phyloP scores from a whole-genome alignment of 2,329 filamentous ascomycete genomes.

The Calonectria pseudoturangicola region DNA sequence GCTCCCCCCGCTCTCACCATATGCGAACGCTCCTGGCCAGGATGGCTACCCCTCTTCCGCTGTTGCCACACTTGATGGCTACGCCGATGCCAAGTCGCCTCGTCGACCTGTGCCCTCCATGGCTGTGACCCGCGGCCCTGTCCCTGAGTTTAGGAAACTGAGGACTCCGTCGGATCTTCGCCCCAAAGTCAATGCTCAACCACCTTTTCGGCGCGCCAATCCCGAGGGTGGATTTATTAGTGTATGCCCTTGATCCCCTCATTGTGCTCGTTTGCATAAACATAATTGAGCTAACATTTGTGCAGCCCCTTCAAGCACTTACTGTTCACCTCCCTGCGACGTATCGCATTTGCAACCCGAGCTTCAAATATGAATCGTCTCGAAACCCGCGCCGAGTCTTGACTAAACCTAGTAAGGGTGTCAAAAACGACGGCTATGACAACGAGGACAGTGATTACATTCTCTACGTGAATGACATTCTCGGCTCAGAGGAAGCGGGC shows the following conservation, averaged over 20 bases:
- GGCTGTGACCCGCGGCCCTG: slow-evolving; percentile 76
- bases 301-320: slow-evolving; percentile 92
- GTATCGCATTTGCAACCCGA: slow-evolving; percentile 98
- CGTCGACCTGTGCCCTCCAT: slow-evolving; percentile 70
- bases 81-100: slow-evolving; percentile 75
- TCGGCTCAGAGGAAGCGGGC: slow-evolving; percentile 97
- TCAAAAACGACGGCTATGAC: slow-evolving; percentile 99
- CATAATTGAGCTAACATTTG: slow-evolving; percentile 41
- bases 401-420: slow-evolving; percentile 98
- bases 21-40: slow-evolving; percentile 74
- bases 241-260: slow-evolving; percentile 72
- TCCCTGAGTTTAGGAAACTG: slow-evolving; percentile 91
- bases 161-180: slow-evolving; percentile 83
- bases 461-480: slow-evolving; percentile 98
- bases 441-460: slow-evolving; percentile 99
- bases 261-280: neutral
- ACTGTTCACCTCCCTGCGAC: slow-evolving; percentile 95
- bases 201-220: slow-evolving; percentile 92
- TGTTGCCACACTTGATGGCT: slow-evolving; percentile 82
- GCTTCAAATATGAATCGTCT: slow-evolving; percentile 99
- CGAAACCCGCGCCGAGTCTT: slow-evolving; percentile 95
- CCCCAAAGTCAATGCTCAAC: slow-evolving; percentile 89
- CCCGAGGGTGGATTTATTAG: slow-evolving; percentile 99
- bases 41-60: slow-evolving; percentile 85
- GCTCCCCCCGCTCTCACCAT: slow-evolving; percentile 83